Conservation (phyloP, 2,329 filamentous ascomycete genomes). For the Pyricularia pennisetigena region DNA sequence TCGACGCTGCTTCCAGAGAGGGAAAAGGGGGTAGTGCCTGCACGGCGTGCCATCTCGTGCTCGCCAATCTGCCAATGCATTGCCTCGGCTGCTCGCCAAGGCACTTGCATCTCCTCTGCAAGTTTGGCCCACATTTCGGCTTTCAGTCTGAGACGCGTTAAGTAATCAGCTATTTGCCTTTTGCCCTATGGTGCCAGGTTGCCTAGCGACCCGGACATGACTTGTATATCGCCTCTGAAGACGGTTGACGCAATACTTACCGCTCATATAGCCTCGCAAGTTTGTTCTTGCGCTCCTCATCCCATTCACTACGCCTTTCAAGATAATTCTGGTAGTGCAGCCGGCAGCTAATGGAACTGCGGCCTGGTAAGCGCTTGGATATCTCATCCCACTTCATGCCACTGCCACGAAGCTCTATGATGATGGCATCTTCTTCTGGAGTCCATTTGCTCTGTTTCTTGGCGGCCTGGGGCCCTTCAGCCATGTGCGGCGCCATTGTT, state of each 20-base stretch:
- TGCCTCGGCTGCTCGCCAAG: constrained; percentile 90
- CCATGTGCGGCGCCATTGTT: constrained; percentile 42
- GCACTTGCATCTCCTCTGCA: constrained; percentile 87
- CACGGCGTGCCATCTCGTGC: constrained; percentile 84
- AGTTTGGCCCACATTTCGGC: constrained; percentile 97
- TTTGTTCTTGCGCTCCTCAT: constrained; percentile 96
- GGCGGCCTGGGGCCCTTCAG: constrained; percentile 52
- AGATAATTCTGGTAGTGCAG: constrained; percentile 97
- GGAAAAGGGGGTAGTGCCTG: constrained; percentile 80
- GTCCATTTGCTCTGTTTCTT: constrained; percentile 98
- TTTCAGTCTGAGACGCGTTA: constrained; percentile 62
- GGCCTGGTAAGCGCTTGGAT: constrained; percentile 77
- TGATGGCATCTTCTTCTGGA: constrained; percentile 81
- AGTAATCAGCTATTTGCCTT: constrained; percentile 14
- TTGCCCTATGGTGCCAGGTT: neutral
- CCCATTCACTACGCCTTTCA: constrained; percentile 87
- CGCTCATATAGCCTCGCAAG: constrained; percentile 89
- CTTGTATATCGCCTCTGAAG: neutral
- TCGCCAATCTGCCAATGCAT: constrained; percentile 98
- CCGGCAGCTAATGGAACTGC: constrained; percentile 88
- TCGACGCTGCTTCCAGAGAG: constrained; percentile 27
- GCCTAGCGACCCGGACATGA: neutral
- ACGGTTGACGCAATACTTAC: constrained; percentile 38
- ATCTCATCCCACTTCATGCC: constrained; percentile 99
- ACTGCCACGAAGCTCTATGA: constrained; percentile 80